Evolutionary conservation across 306 rosid species (phyloP), one percentile per base, ranked within the genome.

Genomic region (Sophora flavescens): DNA sequence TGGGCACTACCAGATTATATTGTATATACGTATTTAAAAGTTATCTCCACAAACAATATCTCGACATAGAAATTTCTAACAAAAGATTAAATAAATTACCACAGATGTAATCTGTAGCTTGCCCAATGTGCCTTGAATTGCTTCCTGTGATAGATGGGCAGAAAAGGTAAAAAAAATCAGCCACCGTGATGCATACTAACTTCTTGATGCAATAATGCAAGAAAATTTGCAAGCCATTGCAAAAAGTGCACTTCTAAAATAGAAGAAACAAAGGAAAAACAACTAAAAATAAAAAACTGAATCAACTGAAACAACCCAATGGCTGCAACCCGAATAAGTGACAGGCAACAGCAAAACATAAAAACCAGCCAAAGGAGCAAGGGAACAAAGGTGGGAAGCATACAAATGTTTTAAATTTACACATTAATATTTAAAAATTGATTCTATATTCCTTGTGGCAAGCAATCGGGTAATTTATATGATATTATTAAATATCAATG

Each of bases 21-120:
- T 36, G 62, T 4, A 44, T 60, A 56, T 22, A 63, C 18, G 10
- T 12, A 59, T 51, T 1, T 36, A 53, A 8, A 44, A 57, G 60
- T 32, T 32, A 36, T 61, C 48, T 4, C 69, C 5, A 17, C 15
- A 60, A 75, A 35, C 47, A 18, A 77, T 72, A 53, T 65, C 33
- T 6, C 54, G 44, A 56, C 63, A 70, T 5, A 77, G 39, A 73
- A 63, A 68, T 26, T 69, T 44, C 12, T 42, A 30, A 74, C 60
- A 63, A 48, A 74, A 63, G 50, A 70, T 56, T 33, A 81, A 80
- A 77, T 15, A 47, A 41, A 64, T 88, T 91, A 93, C 98, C 98
- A 88, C 97, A 59, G 97, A 59, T 58, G 83, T 62, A 64, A 93
- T 89, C 83, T 83, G 80, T 75, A 88, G 81, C 85, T 85, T 64